phyloP scores from a whole-genome alignment of 106 monocot species.

The Acorus gramineus region DNA sequence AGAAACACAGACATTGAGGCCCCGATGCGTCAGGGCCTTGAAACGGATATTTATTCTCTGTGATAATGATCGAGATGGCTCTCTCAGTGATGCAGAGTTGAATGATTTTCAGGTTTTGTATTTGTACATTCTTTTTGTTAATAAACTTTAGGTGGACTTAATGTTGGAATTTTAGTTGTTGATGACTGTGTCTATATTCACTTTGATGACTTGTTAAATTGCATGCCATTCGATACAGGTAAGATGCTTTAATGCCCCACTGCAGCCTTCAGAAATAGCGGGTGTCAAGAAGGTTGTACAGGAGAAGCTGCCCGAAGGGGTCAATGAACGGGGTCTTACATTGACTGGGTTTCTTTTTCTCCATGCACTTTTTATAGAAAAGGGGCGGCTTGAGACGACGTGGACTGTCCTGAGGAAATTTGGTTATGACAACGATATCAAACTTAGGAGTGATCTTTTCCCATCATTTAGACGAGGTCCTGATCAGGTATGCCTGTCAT shows the following conservation, averaged over 20 bases:
- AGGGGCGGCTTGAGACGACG: constrained; percentile 93
- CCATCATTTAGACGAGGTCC: constrained; percentile 63
- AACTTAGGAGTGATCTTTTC: constrained; percentile 80
- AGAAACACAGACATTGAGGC: no score
- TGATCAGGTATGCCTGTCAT: constrained; percentile 59
- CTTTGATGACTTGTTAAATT: neutral
- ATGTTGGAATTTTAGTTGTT: neutral
- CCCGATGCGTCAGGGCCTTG: no score
- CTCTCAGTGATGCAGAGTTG: no score
- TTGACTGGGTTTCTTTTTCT: constrained; percentile 96
- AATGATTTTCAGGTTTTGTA: constrained; percentile 36
- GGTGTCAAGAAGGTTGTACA: constrained; percentile 93
- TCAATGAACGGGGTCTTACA: constrained; percentile 80
- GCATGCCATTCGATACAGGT: constrained; percentile 30
- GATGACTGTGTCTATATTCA: neutral
- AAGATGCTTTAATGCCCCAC: constrained; percentile 88
- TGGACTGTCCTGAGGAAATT: constrained; percentile 97
- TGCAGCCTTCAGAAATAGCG: constrained; percentile 79
- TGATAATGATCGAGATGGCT: no score
- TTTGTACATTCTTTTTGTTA: no score
- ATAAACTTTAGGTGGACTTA: no score
- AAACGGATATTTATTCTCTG: no score
- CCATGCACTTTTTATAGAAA: constrained; percentile 96
- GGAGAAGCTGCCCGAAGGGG: constrained; percentile 97
- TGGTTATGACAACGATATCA: constrained; percentile 87